Conservation (phyloP, 192 early-diverging fungal genomes). For the Dispira simplex region DNA sequence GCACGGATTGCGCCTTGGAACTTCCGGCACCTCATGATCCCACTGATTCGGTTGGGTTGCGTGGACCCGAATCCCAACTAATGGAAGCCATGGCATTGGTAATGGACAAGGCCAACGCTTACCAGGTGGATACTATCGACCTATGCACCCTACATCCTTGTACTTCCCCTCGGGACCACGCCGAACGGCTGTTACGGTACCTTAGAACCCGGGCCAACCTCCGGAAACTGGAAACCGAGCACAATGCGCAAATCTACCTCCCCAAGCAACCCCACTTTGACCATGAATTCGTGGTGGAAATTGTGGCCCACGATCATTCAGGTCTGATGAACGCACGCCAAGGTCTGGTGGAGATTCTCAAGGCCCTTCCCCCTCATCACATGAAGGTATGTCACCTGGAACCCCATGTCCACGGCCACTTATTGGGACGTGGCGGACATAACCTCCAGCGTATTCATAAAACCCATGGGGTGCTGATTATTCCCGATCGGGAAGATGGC, state of each 20-base stretch:
- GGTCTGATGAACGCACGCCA: slow-evolving; percentile 47
- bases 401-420: slow-evolving; percentile 53
- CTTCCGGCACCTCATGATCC: slow-evolving; percentile 54
- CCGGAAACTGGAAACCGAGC: slow-evolving; percentile 61
- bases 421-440: slow-evolving; percentile 43
- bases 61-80: slow-evolving; percentile 58
- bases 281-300: slow-evolving; percentile 46
- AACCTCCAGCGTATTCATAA: slow-evolving; percentile 47
- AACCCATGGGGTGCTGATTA: slow-evolving; percentile 50
- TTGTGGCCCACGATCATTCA: slow-evolving; percentile 48
- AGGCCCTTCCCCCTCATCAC: slow-evolving; percentile 33
- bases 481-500: slow-evolving; percentile 50
- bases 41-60: slow-evolving; percentile 59
- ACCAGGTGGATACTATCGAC: slow-evolving; percentile 55
- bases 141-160: slow-evolving; percentile 35
- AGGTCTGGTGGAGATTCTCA: slow-evolving; percentile 35
- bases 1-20: slow-evolving; percentile 76
- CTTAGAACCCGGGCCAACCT: slow-evolving; percentile 53
- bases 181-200: slow-evolving; percentile 53
- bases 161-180: slow-evolving; percentile 33
- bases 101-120: slow-evolving; percentile 67
- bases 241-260: slow-evolving; percentile 38
- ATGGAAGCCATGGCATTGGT: slow-evolving; percentile 60
- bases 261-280: slow-evolving; percentile 29
- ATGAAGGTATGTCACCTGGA: slow-evolving; percentile 62